Percentiles rank a stretch among this genome's conserved stretches.
phyloP scores from a whole-genome alignment of 306 rosid species.

The Vicia faba region DNA sequence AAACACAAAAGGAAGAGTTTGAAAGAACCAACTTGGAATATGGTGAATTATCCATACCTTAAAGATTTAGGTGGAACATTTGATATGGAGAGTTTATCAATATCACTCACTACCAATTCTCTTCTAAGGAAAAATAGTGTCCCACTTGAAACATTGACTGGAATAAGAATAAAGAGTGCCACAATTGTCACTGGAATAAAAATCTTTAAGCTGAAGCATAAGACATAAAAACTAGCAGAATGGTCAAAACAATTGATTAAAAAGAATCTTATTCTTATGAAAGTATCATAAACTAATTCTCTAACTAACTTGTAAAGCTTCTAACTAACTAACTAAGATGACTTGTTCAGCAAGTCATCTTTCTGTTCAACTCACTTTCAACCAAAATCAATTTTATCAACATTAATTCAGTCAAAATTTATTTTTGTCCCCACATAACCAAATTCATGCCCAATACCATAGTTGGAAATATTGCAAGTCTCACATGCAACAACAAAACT shows the following conservation, averaged over 20 bases:
- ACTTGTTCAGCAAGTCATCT: too few species aligned
- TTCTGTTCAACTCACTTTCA: background rate
- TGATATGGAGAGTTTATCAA: conserved; percentile 93
- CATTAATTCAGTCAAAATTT: background rate
- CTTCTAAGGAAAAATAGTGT: conserved; percentile 69
- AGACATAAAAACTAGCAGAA: conserved; percentile 16
- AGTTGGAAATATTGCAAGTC: background rate
- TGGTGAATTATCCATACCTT: conserved; percentile 51
- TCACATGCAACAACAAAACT: conserved; percentile 29
- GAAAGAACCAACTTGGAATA: conserved; percentile 13
- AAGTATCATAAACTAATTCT: too few species aligned
- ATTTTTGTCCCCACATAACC: too few species aligned
- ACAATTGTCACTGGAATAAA: conserved; percentile 72
- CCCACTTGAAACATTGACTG: conserved; percentile 92
- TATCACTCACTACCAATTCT: conserved; percentile 86
- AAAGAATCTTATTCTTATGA: too few species aligned
- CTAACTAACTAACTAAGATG: too few species aligned
- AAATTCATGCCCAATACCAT: conserved; percentile 4
- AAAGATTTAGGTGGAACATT: conserved; percentile 77
- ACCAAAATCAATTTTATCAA: background rate
- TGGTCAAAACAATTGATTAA: background rate
- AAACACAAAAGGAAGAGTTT: conserved; percentile 28
- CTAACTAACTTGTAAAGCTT: too few species aligned
- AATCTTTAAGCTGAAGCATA: conserved; percentile 70
- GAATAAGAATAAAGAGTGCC: conserved; percentile 88